Evolutionary conservation across 1,284 basidiomycete species (phyloP), one percentile per base, ranked within the genome.

Genomic region (Austropuccinia psidii): DNA sequence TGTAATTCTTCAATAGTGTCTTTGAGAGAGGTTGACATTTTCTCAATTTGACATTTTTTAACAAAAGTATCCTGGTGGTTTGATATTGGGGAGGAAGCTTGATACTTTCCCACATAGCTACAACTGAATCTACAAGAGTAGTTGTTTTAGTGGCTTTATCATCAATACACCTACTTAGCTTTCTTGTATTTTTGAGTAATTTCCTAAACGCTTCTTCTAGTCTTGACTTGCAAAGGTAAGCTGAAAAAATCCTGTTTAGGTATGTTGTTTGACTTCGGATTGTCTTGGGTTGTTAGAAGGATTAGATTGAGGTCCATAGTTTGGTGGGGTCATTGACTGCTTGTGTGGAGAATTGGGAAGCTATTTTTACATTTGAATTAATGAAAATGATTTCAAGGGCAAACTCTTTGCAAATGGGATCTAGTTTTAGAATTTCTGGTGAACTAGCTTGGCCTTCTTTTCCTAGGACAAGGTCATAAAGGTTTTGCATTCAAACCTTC

Each of bases 331-430:
- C 37, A 6, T 45, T 41, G 2, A 15, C 21, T 8, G 58, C 58
- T 43, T 62, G n/a, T n/a, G 27, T n/a, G 4, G 37, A 24, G 37
- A 62, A 62, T 45, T 62, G 58, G 4, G 39, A 45, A 8, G 47
- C 58, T 17, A 62, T 62, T 62, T 45, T 62, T 7, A 45, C 37
- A 62, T 62, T 41, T 43, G 39, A 60, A 33, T 57, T 57, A 11
- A 57, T 13, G 54, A 33, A 31, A 21, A 57, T 8, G 29, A 57
- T 57, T 27, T 37, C 58, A 24, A 43, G 24, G 3, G 58, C 21
- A 27, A 43, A 15, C 6, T n/a, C 35, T 11, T 17, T n/a, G 19
- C 3, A 21, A 29, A 24, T 31, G 13, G 58, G 58, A 45, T 62
- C 37, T 24, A 31, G 11, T n/a, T 8, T 8, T 17, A 43, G n/a